phyloP scores from a whole-genome alignment of 768 basidiomycete species.

The Kwoniella shandongensis region DNA sequence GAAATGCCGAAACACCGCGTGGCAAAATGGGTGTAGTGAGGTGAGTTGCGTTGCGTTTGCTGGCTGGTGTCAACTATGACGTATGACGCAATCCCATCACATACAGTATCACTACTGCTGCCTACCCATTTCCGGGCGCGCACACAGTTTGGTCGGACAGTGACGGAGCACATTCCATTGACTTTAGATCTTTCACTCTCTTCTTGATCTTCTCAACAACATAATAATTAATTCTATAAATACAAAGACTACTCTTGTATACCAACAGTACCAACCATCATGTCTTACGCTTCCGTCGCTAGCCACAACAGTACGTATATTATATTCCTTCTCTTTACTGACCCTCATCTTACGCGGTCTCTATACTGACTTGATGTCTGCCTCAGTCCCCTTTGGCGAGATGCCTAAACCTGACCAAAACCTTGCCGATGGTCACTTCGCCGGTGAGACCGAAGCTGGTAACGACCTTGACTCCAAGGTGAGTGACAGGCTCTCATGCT shows the following conservation, averaged over 20 bases:
- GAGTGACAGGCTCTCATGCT: no score
- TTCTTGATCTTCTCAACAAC: background rate
- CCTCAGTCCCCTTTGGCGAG: constrained; percentile 46
- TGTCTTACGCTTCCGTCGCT: constrained; percentile 74
- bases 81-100: no score
- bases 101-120: no score
- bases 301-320: constrained; percentile 60
- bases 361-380: constrained; percentile 2
- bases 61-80: no score
- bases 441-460: constrained; percentile 52
- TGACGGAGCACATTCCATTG: no score
- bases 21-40: no score
- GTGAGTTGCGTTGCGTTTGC: no score
- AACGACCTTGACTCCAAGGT: constrained; percentile 58
- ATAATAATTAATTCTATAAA: no score
- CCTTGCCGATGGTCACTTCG: constrained; percentile 59
- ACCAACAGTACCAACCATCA: constrained; percentile 42
- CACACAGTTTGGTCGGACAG: no score
- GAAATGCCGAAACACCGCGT: no score
- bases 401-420: constrained; percentile 68
- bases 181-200: background rate
- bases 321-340: background rate
- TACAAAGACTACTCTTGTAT: no score
- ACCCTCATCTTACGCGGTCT: background rate
- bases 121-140: no score